These are phyloP conservation scores for Eutypa lata DNA, from an alignment of 2,329 filamentous ascomycete species.

Conservation along the genomic window DNA sequence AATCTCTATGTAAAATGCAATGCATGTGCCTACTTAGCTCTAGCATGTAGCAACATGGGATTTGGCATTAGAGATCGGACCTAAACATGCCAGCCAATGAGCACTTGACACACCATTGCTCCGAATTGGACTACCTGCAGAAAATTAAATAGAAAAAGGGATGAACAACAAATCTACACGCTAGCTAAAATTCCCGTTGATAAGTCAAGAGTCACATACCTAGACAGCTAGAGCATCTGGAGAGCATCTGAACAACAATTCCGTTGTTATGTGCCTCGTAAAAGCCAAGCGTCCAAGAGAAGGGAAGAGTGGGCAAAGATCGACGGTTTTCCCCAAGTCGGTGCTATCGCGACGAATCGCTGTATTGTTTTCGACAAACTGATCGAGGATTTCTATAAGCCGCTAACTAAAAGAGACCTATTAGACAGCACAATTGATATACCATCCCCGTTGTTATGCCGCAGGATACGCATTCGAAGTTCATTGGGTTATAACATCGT, in stretches of 20 bases:
- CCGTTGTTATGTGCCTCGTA: neutral
- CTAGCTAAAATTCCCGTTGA: neutral
- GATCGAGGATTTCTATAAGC: neutral
- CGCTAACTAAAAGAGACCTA: neutral
- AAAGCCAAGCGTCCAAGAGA: neutral
- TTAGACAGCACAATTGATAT: neutral
- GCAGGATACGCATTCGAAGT: neutral
- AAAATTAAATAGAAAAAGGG: constrained; percentile 16
- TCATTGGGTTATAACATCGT: neutral
- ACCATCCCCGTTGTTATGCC: neutral
- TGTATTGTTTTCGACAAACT: neutral
- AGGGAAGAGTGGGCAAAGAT: neutral
- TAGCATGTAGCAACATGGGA: constrained; percentile 11
- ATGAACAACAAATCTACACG: neutral
- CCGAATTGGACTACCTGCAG: constrained; percentile 28
- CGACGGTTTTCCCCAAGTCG: neutral
- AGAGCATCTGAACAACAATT: neutral
- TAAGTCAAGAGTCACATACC: neutral
- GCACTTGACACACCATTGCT: constrained; percentile 27
- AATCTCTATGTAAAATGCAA: constrained; percentile 6
- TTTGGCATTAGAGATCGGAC: constrained; percentile 26
- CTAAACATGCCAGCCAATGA: constrained; percentile 28
- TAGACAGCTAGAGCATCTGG: neutral
- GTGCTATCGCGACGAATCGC: neutral
- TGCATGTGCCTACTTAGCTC: constrained; percentile 16